Base-by-base conservation (phyloP, 169 alveolate genomes). In the Plasmodium adleri region DNA sequence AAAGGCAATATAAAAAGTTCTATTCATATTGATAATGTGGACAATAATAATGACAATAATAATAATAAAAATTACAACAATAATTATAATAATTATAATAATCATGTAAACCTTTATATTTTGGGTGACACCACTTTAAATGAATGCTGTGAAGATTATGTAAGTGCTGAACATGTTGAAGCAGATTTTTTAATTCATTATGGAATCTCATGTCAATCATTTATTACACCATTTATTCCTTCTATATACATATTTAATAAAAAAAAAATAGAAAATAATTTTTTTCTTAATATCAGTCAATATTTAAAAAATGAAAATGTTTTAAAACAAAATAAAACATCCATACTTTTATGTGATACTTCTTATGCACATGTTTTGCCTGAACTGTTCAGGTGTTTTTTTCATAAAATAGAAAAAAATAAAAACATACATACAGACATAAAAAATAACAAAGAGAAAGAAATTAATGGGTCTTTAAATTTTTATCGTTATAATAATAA, bases 111-210 rank as follows among this genome's bases (percentile, higher is more conserved):
- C 43, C 45, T 83, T 7, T 83, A 83, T 75, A 39, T 83, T 47
- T 56, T 83, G 50, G 91, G 91, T 3, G 91, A 83, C 17, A 83
- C 91, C 7, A 67, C 91, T 10, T 17, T 67, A 50, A 83, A 68
- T 45, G 91, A 83, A 43, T 83, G 91, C 24, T 83, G 91, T 32
- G 91, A 83, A 28, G 91, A 83, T 24, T 83, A 83, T 62, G 91
- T 83, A 56, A 68, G 76, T 28, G 72, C 91, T 22, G 91, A 67
- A 13, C 91, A 83, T 68, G 91, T 83, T 70, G 66, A 83, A 17
- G 75, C 91, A 56, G 91, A 83, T 68, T 49, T 83, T 54, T 62
- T 83, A 22, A 43, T 83, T 47, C 91, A 83, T n/a, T 83, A 67
- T 58, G 91, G 91, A 20, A 43, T 47, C 12, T 60, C 91, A 17